Evolutionary conservation across 352 stramenopile species (phyloP).

Genomic region (Globisporangium megalacanthum): DNA sequence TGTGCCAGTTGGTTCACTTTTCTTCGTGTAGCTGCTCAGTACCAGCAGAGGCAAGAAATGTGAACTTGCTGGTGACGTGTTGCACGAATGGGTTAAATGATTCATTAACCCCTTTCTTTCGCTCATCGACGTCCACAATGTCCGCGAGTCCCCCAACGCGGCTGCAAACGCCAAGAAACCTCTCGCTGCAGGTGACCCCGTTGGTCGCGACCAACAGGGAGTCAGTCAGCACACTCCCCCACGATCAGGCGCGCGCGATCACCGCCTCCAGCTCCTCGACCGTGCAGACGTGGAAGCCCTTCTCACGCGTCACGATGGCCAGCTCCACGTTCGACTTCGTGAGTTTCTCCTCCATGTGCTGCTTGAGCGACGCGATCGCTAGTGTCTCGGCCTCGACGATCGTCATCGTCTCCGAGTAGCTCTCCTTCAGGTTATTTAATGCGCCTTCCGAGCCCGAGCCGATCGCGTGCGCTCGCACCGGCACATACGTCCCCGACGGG

Average conservation of each 20-base stretch:
- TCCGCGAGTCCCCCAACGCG: too few relatives aligned
- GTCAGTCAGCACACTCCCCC: not conserved
- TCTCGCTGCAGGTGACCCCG: not conserved
- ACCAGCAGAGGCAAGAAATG: not conserved
- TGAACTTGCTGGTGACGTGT: not conserved
- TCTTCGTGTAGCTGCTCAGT: not conserved
- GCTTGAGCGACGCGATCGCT: conserved; percentile 95
- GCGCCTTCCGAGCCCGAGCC: conserved; percentile 97
- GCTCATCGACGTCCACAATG: too few relatives aligned
- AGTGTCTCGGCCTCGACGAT: conserved; percentile 96
- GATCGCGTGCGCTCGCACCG: conserved; percentile 99
- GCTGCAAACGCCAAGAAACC: too few relatives aligned
- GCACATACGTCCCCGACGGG: conserved; percentile 97
- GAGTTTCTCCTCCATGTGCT: conserved; percentile 99
- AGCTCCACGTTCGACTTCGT: conserved; percentile 98
- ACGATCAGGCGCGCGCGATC: conserved; percentile 72
- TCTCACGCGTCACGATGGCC: conserved; percentile 91
- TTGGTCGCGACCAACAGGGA: not conserved
- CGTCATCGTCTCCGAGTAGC: conserved; percentile 95
- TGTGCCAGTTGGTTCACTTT: not conserved
- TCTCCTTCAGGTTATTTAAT: conserved; percentile 97
- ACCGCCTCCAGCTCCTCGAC: conserved; percentile 91
- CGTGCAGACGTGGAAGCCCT: conserved; percentile 96
- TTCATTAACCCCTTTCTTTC: too few relatives aligned
- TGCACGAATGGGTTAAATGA: too few relatives aligned